Evolutionary conservation across 768 basidiomycete species (phyloP).

Genomic region (Mrakia blollopis): DNA sequence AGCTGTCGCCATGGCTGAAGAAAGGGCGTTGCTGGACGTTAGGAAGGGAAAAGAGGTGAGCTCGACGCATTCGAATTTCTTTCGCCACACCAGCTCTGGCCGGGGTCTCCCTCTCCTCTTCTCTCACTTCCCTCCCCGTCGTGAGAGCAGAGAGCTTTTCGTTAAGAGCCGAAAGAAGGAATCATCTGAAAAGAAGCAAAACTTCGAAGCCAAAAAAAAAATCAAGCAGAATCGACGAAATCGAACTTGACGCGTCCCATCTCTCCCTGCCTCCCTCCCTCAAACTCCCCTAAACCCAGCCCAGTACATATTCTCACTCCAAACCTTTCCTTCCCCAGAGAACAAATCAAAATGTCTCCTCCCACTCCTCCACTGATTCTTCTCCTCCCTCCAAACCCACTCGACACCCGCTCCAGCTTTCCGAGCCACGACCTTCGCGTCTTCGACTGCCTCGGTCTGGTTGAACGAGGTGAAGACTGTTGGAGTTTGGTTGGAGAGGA

Average conservation of each 20-base stretch:
- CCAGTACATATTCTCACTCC: neutral
- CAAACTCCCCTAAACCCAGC: neutral
- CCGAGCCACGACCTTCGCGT: neutral
- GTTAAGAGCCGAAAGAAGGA: no score
- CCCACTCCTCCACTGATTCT: constrained; percentile 2
- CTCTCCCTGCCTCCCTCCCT: neutral
- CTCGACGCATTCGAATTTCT: neutral
- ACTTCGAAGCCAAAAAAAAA: no score
- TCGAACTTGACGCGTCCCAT: neutral
- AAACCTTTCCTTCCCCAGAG: neutral
- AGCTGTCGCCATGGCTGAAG: constrained; percentile 6
- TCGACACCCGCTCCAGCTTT: neutral
- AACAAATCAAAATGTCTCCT: constrained; percentile 1
- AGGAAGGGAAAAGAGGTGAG: neutral
- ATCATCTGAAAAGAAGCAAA: no score
- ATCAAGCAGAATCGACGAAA: no score
- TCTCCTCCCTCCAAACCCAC: constrained; percentile 3
- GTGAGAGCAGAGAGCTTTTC: no score
- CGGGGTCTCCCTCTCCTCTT: neutral
- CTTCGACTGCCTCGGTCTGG: neutral
- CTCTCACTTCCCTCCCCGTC: neutral
- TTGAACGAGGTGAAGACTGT: constrained; percentile 1
- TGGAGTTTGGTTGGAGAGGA: neutral
- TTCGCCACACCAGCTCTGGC: neutral
- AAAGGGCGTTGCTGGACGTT: neutral